Conservation (phyloP, 805 yeast species). For the Myxozyma kluyveri region DNA sequence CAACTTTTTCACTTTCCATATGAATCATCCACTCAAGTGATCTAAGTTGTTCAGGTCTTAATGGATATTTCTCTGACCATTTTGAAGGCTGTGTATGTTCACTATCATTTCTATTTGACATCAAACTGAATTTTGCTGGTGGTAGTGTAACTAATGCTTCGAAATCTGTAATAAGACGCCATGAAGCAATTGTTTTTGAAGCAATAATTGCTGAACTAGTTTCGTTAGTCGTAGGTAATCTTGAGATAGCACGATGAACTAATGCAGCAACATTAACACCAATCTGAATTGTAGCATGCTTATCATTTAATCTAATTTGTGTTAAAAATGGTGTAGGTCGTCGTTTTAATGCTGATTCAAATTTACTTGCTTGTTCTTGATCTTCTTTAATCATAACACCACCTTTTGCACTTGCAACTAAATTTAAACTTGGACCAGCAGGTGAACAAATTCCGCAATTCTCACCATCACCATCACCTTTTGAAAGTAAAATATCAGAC, state of each 20-base stretch:
- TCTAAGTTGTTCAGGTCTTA: conserved; percentile 17
- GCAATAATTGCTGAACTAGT: background rate
- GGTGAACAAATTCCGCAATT: conserved; percentile 12
- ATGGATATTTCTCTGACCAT: conserved; percentile 2
- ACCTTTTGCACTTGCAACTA: conserved; percentile 2
- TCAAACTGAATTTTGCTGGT: background rate
- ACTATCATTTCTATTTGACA: conserved; percentile 4
- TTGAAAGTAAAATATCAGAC: background rate
- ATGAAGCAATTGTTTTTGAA: background rate
- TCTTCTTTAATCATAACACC: conserved; percentile 9
- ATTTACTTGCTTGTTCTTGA: conserved; percentile 9
- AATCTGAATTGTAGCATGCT: conserved; percentile 7
- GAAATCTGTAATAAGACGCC: conserved; percentile 8
- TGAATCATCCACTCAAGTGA: conserved; percentile 14
- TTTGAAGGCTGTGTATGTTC: conserved; percentile 9
- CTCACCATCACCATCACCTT: background rate
- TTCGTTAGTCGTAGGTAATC: background rate
- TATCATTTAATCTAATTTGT: conserved; percentile 3
- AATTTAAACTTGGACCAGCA: background rate
- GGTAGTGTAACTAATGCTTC: conserved; percentile 1
- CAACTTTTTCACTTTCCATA: conserved; percentile 5
- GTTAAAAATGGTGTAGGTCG: conserved; percentile 12
- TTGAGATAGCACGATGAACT: conserved; percentile 6
- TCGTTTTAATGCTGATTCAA: conserved; percentile 7
- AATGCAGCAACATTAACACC: conserved; percentile 9